These are phyloP conservation scores for Sugiyamaella castrensis DNA, from an alignment of 1,139 yeast species.

Conservation along the genomic window DNA sequence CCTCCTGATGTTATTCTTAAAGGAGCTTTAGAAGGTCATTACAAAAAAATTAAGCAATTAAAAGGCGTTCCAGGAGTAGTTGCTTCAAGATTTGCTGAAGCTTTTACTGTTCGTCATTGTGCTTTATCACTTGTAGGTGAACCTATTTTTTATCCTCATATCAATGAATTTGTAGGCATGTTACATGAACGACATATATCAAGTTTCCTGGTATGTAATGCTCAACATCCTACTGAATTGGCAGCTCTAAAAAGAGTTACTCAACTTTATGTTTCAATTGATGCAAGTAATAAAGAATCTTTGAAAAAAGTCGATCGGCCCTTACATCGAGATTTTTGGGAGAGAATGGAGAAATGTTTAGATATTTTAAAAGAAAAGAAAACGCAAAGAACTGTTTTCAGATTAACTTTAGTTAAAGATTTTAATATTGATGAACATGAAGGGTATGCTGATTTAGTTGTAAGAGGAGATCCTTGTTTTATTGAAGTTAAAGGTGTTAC, in stretches of 20 bases:
- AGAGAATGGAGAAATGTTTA: constrained; percentile 73
- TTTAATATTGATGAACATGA: constrained; percentile 79
- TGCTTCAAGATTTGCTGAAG: constrained; percentile 85
- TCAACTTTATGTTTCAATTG: constrained; percentile 87
- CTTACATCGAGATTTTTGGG: constrained; percentile 89
- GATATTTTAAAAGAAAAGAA: constrained; percentile 75
- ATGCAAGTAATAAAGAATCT: constrained; percentile 81
- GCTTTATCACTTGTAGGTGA: constrained; percentile 92
- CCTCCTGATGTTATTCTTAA: constrained; percentile 78
- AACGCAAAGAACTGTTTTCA: constrained; percentile 86
- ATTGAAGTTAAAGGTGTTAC: constrained; percentile 95
- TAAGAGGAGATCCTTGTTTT: constrained; percentile 77
- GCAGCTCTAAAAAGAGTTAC: constrained; percentile 71
- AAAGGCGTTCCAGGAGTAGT: constrained; percentile 94
- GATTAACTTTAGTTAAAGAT: constrained; percentile 87
- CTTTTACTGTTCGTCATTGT: constrained; percentile 84
- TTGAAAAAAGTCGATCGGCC: constrained; percentile 86
- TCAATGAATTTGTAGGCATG: constrained; percentile 77
- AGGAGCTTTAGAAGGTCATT: constrained; percentile 87
- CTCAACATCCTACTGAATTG: constrained; percentile 89
- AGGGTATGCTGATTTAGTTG: constrained; percentile 89
- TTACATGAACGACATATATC: constrained; percentile 76
- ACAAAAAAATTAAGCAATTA: constrained; percentile 88
- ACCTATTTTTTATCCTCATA: constrained; percentile 89
- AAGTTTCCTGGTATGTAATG: constrained; percentile 88